Evolutionary conservation across 2,329 filamentous ascomycete genomes (phyloP), one percentile per base, ranked within the genome.

Genomic region (Pseudogymnoascus sp.): DNA sequence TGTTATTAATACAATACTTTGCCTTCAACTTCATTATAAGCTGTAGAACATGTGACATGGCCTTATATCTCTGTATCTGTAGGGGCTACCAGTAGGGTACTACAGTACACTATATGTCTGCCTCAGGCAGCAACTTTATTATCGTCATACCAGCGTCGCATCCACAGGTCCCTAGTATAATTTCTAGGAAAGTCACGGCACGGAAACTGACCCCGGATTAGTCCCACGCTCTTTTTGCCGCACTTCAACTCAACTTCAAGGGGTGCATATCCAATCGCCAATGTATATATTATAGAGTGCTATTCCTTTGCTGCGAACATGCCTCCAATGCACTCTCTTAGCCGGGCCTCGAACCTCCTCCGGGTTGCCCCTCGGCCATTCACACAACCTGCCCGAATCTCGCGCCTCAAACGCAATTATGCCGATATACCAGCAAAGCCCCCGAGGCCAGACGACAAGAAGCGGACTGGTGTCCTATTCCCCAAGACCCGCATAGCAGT

Each of bases 401-500:
- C 66, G 14, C 64, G 50, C 59, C 64, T 61, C 63, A 65, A 64
- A n/a, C 68, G 70, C 62, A 39, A 62, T 15, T 67, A 66, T 60
- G 62, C 62, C 25, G 28, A 63, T 57, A 61, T 39, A 12, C 38
- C n/a, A 33, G 25, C 7, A 43, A 60, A 57, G 38, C 58, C 57
- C 33, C 61, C 5, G 58, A 18, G 37, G 57, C 43, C n/a, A 2
- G 63, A 60, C 33, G 53, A 35, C 61, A 35, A 61, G 50, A 50
- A 15, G 39, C 43, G 60, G 20, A 62, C 33, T 9, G 62, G 64
- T 15, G 76, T 79, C 38, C 75, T 72, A 70, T 69, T 73, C 58
- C 78, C 78, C 8, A 79, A 78, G 65, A 71, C 78, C 38, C 76
- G 77, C 61, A 72, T 81, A 20, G 74, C 76, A 6, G 65, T 81